These are phyloP conservation scores for Didymella exigua DNA, from an alignment of 2,329 filamentous ascomycete species.

Conservation along the genomic window DNA sequence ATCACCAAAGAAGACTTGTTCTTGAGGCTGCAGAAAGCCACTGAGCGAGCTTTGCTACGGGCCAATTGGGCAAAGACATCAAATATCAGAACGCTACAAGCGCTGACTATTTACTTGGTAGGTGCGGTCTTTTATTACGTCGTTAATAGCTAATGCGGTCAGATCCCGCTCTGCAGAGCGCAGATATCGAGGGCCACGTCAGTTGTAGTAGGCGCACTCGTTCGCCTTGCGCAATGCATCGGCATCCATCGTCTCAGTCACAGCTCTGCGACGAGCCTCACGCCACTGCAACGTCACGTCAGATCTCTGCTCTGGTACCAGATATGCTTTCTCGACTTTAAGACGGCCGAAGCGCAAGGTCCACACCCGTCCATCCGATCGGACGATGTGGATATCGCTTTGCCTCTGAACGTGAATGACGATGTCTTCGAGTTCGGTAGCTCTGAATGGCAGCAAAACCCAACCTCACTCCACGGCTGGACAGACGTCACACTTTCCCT, in stretches of 20 bases:
- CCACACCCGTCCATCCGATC: conserved; percentile 46
- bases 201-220: conserved; percentile 46
- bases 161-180: conserved; percentile 47
- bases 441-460: conserved; percentile 44
- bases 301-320: conserved; percentile 48
- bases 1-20: conserved; percentile 48
- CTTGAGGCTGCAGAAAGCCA: conserved; percentile 44
- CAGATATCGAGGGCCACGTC: conserved; percentile 48
- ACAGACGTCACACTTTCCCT: conserved; percentile 44
- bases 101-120: conserved; percentile 47
- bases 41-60: conserved; percentile 42
- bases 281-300: conserved; percentile 44
- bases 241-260: conserved; percentile 46
- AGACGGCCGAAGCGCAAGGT: conserved; percentile 47
- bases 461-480: conserved; percentile 39
- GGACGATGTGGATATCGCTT: conserved; percentile 47
- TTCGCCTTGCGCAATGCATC: conserved; percentile 47
- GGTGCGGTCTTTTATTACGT: background rate
- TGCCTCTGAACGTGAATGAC: conserved; percentile 47
- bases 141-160: conserved; percentile 13
- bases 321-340: conserved; percentile 48
- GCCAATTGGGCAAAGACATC: conserved; percentile 49
- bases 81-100: conserved; percentile 46
- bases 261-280: conserved; percentile 43
- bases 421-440: conserved; percentile 47